Evolutionary conservation across 1,139 yeast species (phyloP).

Genomic region (Entelexis paramagnoliae): DNA sequence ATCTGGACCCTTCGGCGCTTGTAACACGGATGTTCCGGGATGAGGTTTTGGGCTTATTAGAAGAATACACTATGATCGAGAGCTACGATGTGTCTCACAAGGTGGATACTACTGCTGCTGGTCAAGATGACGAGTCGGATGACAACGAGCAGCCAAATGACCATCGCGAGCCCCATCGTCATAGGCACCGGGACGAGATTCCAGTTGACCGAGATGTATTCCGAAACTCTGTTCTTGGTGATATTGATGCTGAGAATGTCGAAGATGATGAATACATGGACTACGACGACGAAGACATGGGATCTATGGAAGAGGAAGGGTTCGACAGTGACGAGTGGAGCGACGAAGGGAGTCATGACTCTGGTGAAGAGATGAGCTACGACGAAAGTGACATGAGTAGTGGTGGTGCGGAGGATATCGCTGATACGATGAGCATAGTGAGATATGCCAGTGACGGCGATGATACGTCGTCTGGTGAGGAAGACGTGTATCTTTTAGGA

Average conservation of each 20-base stretch:
- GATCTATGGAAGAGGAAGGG: background rate
- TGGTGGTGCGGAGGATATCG: constrained; percentile 37
- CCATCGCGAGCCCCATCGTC: background rate
- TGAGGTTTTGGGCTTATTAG: background rate
- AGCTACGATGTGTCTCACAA: background rate
- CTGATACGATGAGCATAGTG: background rate
- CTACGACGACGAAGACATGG: constrained; percentile 5
- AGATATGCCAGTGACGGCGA: background rate
- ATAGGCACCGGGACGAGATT: background rate
- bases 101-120: background rate
- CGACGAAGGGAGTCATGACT: background rate
- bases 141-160: background rate
- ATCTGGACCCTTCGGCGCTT: background rate
- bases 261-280: background rate
- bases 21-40: background rate
- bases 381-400: constrained; percentile 14
- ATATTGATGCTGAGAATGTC: constrained; percentile 10
- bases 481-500: background rate
- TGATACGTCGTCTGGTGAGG: background rate
- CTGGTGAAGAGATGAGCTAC: constrained; percentile 1
- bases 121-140: background rate
- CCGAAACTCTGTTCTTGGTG: constrained; percentile 18
- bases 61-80: background rate
- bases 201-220: constrained; percentile 8
- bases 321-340: background rate